phyloP scores from a whole-genome alignment of 2,329 filamentous ascomycete genomes.

The Colletotrichum sidae region DNA sequence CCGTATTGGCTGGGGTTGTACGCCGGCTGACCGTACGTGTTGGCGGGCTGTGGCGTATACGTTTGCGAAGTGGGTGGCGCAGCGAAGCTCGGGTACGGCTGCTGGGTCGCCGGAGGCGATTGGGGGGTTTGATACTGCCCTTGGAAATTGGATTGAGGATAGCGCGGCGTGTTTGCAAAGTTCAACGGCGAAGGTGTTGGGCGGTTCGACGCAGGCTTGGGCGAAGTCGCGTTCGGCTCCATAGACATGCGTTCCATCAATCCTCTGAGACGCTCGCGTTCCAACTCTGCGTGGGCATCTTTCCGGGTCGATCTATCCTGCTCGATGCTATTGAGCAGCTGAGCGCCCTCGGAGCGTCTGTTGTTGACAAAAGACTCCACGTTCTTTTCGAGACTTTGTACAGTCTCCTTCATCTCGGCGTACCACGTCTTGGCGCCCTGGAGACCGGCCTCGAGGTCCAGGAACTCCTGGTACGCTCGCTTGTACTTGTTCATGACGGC shows the following conservation, averaged over 20 bases:
- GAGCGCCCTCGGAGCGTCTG: conserved; percentile 87
- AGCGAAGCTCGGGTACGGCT: conserved; percentile 56
- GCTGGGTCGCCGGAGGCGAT: conserved; percentile 65
- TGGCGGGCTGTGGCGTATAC: conserved; percentile 51
- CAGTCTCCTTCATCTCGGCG: conserved; percentile 93
- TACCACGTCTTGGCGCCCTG: conserved; percentile 94
- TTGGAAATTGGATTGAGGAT: conserved; percentile 65
- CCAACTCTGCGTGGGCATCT: conserved; percentile 76
- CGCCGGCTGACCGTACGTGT: conserved; percentile 61
- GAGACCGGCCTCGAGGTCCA: conserved; percentile 88
- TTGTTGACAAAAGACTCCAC: conserved; percentile 98
- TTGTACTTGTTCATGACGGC: conserved; percentile 89
- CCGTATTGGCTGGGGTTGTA: conserved; percentile 72
- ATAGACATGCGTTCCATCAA: conserved; percentile 97
- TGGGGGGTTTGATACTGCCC: conserved; percentile 71
- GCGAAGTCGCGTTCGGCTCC: conserved; percentile 66
- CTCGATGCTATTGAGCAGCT: conserved; percentile 90
- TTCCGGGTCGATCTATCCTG: conserved; percentile 75
- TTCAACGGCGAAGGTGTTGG: conserved; percentile 50
- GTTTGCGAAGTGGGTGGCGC: conserved; percentile 52
- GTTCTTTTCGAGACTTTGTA: conserved; percentile 92
- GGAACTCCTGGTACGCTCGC: conserved; percentile 90
- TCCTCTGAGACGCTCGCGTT: conserved; percentile 85
- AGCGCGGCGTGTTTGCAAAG: conserved; percentile 54
- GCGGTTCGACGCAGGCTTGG: conserved; percentile 48